Percentiles rank a stretch among this genome's conserved stretches.
These are phyloP conservation scores for Spencermartinsiella europaea DNA, from an alignment of 805 yeast species.

Conservation along the genomic window DNA sequence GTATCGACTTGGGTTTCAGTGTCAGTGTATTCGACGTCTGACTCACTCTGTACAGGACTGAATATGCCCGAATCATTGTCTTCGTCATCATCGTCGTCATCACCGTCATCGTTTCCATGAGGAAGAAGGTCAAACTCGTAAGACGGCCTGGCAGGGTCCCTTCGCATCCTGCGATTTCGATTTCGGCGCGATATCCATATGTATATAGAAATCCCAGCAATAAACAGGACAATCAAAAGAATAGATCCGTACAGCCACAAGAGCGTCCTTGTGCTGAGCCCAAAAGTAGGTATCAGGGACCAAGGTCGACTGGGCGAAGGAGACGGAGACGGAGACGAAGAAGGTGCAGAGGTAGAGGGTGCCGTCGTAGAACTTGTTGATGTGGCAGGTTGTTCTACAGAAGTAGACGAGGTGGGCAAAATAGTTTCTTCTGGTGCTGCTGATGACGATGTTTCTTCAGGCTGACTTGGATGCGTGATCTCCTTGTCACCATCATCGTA, in stretches of 20 bases:
- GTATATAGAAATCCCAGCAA: conserved; percentile 32
- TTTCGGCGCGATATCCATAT: conserved; percentile 39
- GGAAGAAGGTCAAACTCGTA: conserved; percentile 25
- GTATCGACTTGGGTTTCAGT: conserved; percentile 1
- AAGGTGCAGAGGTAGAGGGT: conserved; percentile 6
- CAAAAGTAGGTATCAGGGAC: conserved; percentile 29
- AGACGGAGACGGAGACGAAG: conserved; percentile 9
- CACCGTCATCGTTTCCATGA: conserved; percentile 17
- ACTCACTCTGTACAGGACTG: not conserved
- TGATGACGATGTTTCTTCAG: conserved; percentile 14
- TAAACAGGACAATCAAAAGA: conserved; percentile 43
- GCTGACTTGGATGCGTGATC: conserved; percentile 37
- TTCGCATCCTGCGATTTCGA: conserved; percentile 7
- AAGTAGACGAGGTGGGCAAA: conserved; percentile 8
- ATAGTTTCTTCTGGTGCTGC: conserved; percentile 1
- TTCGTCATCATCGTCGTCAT: conserved; percentile 8
- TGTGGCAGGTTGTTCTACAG: conserved; percentile 4
- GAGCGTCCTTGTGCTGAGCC: conserved; percentile 25
- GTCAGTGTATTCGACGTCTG: conserved; percentile 5
- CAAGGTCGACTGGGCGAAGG: conserved; percentile 13
- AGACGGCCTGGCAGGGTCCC: conserved; percentile 10
- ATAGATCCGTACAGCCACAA: conserved; percentile 35
- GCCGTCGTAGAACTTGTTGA: conserved; percentile 2
- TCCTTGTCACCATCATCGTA: conserved; percentile 35
- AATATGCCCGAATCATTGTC: conserved; percentile 6